Evolutionary conservation across 78 protist species (phyloP).

Genomic region (Dictyostelium capitatum): DNA sequence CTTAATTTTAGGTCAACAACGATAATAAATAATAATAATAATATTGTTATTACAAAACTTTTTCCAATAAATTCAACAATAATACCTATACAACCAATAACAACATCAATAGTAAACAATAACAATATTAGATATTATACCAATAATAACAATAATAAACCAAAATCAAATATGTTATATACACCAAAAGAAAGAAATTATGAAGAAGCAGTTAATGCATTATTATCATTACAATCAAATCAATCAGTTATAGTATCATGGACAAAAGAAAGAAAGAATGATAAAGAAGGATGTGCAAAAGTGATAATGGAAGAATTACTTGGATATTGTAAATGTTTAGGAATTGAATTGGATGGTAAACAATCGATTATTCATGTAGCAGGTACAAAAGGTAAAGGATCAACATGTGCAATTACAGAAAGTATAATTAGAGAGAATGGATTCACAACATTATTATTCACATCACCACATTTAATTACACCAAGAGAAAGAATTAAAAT

Average conservation of each 20-base stretch:
- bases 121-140: neutral
- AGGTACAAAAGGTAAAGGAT: constrained; percentile 95
- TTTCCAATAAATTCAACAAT: neutral
- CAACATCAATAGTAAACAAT: neutral
- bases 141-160: neutral
- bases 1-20: neutral
- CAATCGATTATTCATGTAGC: constrained; percentile 90
- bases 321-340: neutral
- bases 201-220: constrained; percentile 43
- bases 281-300: constrained; percentile 10
- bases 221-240: constrained; percentile 66
- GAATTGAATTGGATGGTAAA: constrained; percentile 30
- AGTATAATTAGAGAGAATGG: constrained; percentile 86
- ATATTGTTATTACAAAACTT: neutral
- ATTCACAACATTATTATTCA: constrained; percentile 88
- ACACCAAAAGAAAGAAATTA: constrained; percentile 10
- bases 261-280: constrained; percentile 7
- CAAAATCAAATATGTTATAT: constrained; percentile 30
- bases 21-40: neutral
- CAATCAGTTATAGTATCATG: neutral
- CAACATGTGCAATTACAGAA: constrained; percentile 88
- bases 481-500: constrained; percentile 91
- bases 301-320: constrained; percentile 10
- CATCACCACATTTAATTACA: constrained; percentile 92
- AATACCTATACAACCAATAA: neutral